Percentiles rank a stretch among this genome's conserved stretches.
Evolutionary conservation across 331 rosid genomes (phyloP).

Genomic region (Malus hybrid): DNA sequence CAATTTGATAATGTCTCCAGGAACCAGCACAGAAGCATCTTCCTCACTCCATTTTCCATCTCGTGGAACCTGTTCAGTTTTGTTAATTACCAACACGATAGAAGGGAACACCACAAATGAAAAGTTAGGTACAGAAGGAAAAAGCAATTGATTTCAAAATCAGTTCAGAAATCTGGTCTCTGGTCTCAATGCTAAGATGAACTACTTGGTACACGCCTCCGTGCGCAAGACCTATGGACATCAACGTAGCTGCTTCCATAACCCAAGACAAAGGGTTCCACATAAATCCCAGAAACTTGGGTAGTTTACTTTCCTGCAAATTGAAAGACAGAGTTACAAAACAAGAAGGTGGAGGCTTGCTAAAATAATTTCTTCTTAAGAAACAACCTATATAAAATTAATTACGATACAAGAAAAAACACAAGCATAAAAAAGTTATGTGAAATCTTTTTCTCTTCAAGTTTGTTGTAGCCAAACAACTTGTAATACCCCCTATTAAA

Average conservation of each 20-base stretch:
- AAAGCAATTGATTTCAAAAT: not conserved
- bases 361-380: not conserved
- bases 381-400: not conserved
- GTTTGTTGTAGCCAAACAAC: conserved; percentile 14
- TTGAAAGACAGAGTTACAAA: not conserved
- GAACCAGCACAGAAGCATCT: conserved; percentile 29
- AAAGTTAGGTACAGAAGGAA: not conserved
- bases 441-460: conserved; percentile 31
- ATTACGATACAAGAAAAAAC: not conserved
- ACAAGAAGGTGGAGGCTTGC: not conserved
- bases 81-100: not conserved
- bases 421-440: not conserved
- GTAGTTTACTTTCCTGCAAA: conserved; percentile 26
- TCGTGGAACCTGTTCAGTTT: conserved; percentile 12
- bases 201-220: conserved; percentile 16
- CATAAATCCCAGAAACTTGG: conserved; percentile 31
- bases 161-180: not conserved
- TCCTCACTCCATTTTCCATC: conserved; percentile 32
- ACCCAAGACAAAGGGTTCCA: conserved; percentile 41
- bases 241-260: conserved; percentile 34
- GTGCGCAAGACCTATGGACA: conserved; percentile 23
- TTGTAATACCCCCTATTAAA: too few species aligned
- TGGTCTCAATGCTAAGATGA: not conserved
- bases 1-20: conserved; percentile 28
- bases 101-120: not conserved